Conservation (phyloP, 768 basidiomycete genomes). For the Pilatotrama ljubarskyi region DNA sequence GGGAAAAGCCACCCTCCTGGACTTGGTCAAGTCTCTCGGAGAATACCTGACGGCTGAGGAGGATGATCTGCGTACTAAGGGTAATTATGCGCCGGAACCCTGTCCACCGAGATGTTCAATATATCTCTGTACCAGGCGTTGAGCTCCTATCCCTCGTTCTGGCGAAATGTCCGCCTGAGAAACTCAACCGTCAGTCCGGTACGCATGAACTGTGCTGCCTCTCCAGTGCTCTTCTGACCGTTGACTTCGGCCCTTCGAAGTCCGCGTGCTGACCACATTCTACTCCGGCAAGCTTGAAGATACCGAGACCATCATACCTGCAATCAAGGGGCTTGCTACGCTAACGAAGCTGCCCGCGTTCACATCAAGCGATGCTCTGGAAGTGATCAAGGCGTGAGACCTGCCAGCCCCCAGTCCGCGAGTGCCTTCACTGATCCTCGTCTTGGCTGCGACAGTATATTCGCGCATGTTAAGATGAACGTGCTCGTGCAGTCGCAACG, state of each 20-base stretch:
- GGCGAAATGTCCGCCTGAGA: slow-evolving; percentile 54
- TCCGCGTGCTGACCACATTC: slow-evolving; percentile 79
- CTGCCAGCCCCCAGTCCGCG: slow-evolving; percentile 1
- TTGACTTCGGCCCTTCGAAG: slow-evolving; percentile 42
- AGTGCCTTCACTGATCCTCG: not conserved
- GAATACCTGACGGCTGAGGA: slow-evolving; percentile 89
- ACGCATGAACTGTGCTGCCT: slow-evolving; percentile 26
- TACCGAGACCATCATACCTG: slow-evolving; percentile 78
- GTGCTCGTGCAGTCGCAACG: slow-evolving; percentile 80
- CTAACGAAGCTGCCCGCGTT: slow-evolving; percentile 65
- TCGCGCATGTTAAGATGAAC: slow-evolving; percentile 78
- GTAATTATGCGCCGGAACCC: slow-evolving; percentile 37
- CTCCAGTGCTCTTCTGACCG: slow-evolving; percentile 6
- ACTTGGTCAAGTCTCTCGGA: slow-evolving; percentile 84
- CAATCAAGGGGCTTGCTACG: slow-evolving; percentile 71
- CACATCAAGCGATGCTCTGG: slow-evolving; percentile 60
- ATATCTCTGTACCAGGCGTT: slow-evolving; percentile 60
- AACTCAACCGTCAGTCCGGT: slow-evolving; percentile 84
- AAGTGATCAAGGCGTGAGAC: slow-evolving; percentile 62
- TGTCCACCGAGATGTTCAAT: not conserved
- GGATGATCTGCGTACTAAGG: slow-evolving; percentile 74
- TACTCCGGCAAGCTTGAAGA: slow-evolving; percentile 87
- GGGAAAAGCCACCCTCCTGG: slow-evolving; percentile 61
- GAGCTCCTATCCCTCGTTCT: slow-evolving; percentile 78
- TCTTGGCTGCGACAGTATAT: slow-evolving; percentile 51